Evolutionary conservation across 2,329 filamentous ascomycete species (phyloP).

Genomic region (Fusarium brachygibbosum): DNA sequence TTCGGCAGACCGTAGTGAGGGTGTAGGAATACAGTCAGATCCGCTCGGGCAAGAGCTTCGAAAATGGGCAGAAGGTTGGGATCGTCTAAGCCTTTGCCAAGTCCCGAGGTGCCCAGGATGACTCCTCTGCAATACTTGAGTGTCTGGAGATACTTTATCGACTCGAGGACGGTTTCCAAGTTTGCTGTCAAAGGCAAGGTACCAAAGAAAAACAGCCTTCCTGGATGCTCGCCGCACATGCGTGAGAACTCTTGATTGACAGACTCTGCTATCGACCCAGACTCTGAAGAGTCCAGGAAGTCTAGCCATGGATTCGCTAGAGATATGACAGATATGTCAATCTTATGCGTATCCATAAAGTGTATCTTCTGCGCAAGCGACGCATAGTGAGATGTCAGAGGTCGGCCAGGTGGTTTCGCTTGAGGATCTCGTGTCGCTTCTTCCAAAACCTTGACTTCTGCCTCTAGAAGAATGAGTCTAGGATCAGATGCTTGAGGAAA

Average conservation of each 20-base stretch:
- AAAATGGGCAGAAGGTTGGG: slow-evolving; percentile 78
- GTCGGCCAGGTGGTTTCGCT: slow-evolving; percentile 77
- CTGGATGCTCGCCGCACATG: slow-evolving; percentile 76
- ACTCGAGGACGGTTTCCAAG: slow-evolving; percentile 69
- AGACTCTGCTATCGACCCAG: slow-evolving; percentile 70
- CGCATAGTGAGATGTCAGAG: slow-evolving; percentile 86
- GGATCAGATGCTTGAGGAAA: slow-evolving; percentile 70
- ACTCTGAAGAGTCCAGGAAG: slow-evolving; percentile 75
- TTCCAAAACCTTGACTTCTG: slow-evolving; percentile 62
- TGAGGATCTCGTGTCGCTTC: slow-evolving; percentile 66
- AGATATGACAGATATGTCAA: slow-evolving; percentile 86
- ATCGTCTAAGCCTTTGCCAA: slow-evolving; percentile 87
- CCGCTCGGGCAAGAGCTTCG: slow-evolving; percentile 73
- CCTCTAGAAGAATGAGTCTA: slow-evolving; percentile 74
- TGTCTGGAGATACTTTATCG: slow-evolving; percentile 72
- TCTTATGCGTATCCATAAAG: slow-evolving; percentile 89
- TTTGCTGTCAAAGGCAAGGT: slow-evolving; percentile 82
- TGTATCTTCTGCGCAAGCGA: slow-evolving; percentile 83
- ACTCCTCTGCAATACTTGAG: slow-evolving; percentile 83
- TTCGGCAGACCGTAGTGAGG: slow-evolving; percentile 91
- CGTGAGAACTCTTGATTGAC: slow-evolving; percentile 84
- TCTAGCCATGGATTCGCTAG: slow-evolving; percentile 96
- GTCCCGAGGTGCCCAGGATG: slow-evolving; percentile 86
- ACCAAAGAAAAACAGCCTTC: slow-evolving; percentile 85
- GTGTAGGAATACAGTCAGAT: slow-evolving; percentile 83